A percentile compares a stretch with the other conserved stretches of the same genome.
phyloP scores from a whole-genome alignment of 805 yeast genomes.

The Kodamaea nitidulidarum region DNA sequence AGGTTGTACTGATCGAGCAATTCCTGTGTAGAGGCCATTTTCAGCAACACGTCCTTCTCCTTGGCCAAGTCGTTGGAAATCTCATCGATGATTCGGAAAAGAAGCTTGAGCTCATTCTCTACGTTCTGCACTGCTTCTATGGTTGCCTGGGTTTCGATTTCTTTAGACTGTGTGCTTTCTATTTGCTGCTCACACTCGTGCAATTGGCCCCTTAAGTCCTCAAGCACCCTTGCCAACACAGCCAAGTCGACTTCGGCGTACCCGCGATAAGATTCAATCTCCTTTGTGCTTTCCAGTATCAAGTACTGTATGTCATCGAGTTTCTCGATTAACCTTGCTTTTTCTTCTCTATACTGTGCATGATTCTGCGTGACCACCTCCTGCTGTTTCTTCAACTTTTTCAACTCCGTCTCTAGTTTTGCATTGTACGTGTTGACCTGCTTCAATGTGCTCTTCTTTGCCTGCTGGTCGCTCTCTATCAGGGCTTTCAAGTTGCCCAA shows the following conservation, averaged over 20 bases:
- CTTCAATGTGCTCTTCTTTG: slow-evolving; percentile 34
- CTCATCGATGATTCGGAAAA: slow-evolving; percentile 50
- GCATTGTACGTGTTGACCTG: slow-evolving; percentile 45
- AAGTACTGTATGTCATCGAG: slow-evolving; percentile 59
- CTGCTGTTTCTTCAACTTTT: slow-evolving; percentile 57
- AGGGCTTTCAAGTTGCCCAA: slow-evolving; percentile 9
- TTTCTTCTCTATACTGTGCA: slow-evolving; percentile 58
- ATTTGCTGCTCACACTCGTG: slow-evolving; percentile 27
- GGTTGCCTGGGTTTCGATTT: slow-evolving; percentile 47
- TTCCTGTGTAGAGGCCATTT: slow-evolving; percentile 38
- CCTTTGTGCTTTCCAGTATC: slow-evolving; percentile 52
- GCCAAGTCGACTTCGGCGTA: slow-evolving; percentile 61
- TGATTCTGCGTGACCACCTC: slow-evolving; percentile 61
- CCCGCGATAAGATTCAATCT: slow-evolving; percentile 54
- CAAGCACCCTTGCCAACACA: slow-evolving; percentile 48
- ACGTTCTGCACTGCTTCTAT: slow-evolving; percentile 52
- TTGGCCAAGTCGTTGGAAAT: slow-evolving; percentile 42
- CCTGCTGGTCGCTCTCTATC: slow-evolving; percentile 15
- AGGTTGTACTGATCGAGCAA: slow-evolving; percentile 34
- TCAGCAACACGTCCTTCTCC: slow-evolving; percentile 38
- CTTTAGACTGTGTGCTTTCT: slow-evolving; percentile 25
- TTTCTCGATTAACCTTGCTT: slow-evolving; percentile 51
- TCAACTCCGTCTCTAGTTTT: slow-evolving; percentile 58
- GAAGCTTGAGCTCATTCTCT: slow-evolving; percentile 38
- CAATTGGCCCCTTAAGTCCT: slow-evolving; percentile 47